phyloP scores from a whole-genome alignment of 805 yeast species.

The Ogataea minuta region DNA sequence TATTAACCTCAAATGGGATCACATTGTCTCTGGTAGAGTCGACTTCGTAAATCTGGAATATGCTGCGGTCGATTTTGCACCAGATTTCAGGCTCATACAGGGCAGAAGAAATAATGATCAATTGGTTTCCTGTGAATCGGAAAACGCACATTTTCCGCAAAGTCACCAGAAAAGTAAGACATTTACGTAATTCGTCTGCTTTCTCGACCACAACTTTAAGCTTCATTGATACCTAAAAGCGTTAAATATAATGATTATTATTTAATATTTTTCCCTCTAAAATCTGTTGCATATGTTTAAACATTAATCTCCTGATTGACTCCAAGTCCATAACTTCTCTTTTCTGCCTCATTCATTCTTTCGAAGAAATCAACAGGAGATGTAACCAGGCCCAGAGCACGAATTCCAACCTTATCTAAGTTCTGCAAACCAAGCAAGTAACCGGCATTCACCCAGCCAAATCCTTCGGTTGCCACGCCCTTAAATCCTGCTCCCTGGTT shows the following conservation, averaged over 20 bases:
- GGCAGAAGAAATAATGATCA: constrained; percentile 51
- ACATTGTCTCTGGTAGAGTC: constrained; percentile 51
- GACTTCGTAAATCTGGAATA: constrained; percentile 51
- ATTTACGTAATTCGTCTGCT: constrained; percentile 24
- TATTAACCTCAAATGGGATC: constrained; percentile 59
- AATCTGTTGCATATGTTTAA: not conserved
- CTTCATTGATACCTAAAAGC: constrained; percentile 20
- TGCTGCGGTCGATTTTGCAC: constrained; percentile 50
- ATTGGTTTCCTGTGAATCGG: constrained; percentile 48
- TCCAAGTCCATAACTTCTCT: constrained; percentile 33
- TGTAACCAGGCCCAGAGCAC: constrained; percentile 78
- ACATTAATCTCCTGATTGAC: no score
- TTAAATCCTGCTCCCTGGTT: constrained; percentile 92
- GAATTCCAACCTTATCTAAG: constrained; percentile 60
- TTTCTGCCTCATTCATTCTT: constrained; percentile 44
- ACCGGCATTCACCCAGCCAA: constrained; percentile 97
- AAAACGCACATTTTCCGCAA: constrained; percentile 57
- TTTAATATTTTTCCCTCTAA: not conserved
- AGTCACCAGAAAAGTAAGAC: constrained; percentile 31
- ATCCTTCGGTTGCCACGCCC: constrained; percentile 94
- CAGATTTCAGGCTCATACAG: constrained; percentile 65
- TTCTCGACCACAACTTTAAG: constrained; percentile 27
- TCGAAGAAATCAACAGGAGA: constrained; percentile 64
- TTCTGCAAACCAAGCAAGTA: constrained; percentile 69
- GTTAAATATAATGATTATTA: not conserved